Conservation (phyloP, 495 filamentous ascomycete species). For the Massariosphaeria phaeospora region DNA sequence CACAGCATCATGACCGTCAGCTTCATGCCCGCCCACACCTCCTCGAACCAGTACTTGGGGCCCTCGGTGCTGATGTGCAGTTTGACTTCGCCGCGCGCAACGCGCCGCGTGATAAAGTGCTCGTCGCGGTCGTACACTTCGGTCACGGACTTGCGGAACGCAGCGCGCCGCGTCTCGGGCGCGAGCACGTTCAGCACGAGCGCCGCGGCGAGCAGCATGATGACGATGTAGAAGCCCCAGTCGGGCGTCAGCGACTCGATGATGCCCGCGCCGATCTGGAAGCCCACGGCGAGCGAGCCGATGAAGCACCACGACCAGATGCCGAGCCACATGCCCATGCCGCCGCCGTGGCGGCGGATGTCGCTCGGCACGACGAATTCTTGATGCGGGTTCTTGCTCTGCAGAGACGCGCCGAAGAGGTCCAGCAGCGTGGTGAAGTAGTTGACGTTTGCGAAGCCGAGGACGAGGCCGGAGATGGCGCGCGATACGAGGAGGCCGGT, state of each 20-base stretch:
- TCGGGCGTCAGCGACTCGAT: conserved; percentile 55
- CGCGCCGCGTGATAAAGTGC: conserved; percentile 48
- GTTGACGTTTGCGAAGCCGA: conserved; percentile 74
- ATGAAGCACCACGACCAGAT: conserved; percentile 71
- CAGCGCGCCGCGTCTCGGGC: conserved; percentile 60
- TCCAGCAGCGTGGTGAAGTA: conserved; percentile 64
- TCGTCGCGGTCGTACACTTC: conserved; percentile 54
- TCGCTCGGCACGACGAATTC: conserved; percentile 59
- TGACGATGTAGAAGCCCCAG: conserved; percentile 70
- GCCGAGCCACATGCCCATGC: conserved; percentile 72
- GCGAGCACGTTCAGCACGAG: conserved; percentile 61
- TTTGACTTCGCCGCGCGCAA: conserved; percentile 68
- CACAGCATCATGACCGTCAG: conserved; percentile 61
- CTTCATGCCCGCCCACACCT: conserved; percentile 64
- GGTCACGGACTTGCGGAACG: conserved; percentile 59
- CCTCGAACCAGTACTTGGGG: conserved; percentile 69
- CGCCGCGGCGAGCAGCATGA: conserved; percentile 56
- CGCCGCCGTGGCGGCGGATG: conserved; percentile 64
- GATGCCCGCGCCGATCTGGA: conserved; percentile 61
- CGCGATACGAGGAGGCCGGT: conserved; percentile 59
- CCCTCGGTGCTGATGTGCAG: conserved; percentile 65
- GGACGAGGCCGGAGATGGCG: conserved; percentile 57
- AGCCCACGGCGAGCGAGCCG: conserved; percentile 63
- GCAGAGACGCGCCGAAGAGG: conserved; percentile 67
- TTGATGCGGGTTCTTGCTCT: conserved; percentile 65